These are phyloP conservation scores for Kandelia obovata DNA, from an alignment of 345 rosid genomes.

Conservation along the genomic window DNA sequence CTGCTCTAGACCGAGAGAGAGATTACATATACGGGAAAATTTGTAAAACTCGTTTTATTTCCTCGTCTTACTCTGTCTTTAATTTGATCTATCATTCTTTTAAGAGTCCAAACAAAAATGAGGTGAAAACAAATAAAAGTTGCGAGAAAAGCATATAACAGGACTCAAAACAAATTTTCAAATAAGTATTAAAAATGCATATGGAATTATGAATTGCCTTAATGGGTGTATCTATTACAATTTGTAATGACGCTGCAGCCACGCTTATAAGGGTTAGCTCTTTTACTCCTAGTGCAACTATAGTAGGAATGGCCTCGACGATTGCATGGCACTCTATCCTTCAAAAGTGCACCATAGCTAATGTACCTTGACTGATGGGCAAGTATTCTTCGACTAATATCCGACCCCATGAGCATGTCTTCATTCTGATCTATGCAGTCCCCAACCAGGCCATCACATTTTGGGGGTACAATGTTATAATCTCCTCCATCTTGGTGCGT, in stretches of 20 bases:
- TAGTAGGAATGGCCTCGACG: neutral
- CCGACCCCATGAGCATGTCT: neutral
- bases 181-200: too few relatives aligned
- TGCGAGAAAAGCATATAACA: too few relatives aligned
- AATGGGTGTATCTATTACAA: neutral
- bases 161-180: too few relatives aligned
- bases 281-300: neutral
- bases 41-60: too few relatives aligned
- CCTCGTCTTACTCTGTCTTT: too few relatives aligned
- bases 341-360: neutral
- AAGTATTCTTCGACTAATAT: neutral
- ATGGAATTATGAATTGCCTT: neutral
- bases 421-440: neutral
- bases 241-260: neutral
- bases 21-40: too few relatives aligned
- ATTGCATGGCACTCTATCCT: neutral
- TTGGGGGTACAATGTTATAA: too few relatives aligned
- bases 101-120: too few relatives aligned
- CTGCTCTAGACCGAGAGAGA: too few relatives aligned
- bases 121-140: too few relatives aligned
- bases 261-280: constrained; percentile 7
- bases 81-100: too few relatives aligned
- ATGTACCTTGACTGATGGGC: neutral
- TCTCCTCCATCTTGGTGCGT: too few relatives aligned
- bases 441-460: neutral